Conservation (phyloP, 805 yeast genomes). For the Sungouiozyma intestinalis region DNA sequence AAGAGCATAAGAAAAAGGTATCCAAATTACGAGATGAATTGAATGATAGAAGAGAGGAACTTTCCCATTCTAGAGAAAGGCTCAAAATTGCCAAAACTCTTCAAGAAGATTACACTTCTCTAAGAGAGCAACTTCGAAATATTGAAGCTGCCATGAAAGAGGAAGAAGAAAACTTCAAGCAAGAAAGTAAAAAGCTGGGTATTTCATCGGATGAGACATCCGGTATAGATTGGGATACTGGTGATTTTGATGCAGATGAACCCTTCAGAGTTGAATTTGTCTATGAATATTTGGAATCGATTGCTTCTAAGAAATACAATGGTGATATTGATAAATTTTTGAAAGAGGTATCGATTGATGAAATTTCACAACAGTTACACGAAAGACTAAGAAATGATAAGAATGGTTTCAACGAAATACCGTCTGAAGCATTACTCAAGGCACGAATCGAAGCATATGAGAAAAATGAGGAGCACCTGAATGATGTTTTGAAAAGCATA, state of each 20-base stretch:
- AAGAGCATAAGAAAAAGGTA: slow-evolving; percentile 41
- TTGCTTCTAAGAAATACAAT: slow-evolving; percentile 26
- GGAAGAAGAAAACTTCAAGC: slow-evolving; percentile 47
- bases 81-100: slow-evolving; percentile 29
- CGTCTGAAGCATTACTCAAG: slow-evolving; percentile 38
- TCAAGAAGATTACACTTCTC: slow-evolving; percentile 43
- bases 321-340: slow-evolving; percentile 23
- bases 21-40: slow-evolving; percentile 39
- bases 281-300: slow-evolving; percentile 41
- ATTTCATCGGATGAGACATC: slow-evolving; percentile 20
- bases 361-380: slow-evolving; percentile 3
- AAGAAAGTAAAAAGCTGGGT: slow-evolving; percentile 31
- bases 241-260: slow-evolving; percentile 76
- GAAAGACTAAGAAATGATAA: slow-evolving; percentile 11
- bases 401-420: slow-evolving; percentile 16
- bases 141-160: slow-evolving; percentile 53
- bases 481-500: slow-evolving; percentile 42
- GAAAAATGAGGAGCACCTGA: slow-evolving; percentile 51
- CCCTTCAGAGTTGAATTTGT: slow-evolving; percentile 69
- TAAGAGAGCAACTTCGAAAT: slow-evolving; percentile 47
- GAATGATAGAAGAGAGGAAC: slow-evolving; percentile 14
- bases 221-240: slow-evolving; percentile 32
- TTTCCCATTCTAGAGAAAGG: slow-evolving; percentile 20
- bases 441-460: slow-evolving; percentile 79
- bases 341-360: slow-evolving; percentile 14